Evolutionary conservation across 164 flowering plant species (phyloP), one percentile per base, ranked within the genome.

Genomic region (Brasenia schreberi): DNA sequence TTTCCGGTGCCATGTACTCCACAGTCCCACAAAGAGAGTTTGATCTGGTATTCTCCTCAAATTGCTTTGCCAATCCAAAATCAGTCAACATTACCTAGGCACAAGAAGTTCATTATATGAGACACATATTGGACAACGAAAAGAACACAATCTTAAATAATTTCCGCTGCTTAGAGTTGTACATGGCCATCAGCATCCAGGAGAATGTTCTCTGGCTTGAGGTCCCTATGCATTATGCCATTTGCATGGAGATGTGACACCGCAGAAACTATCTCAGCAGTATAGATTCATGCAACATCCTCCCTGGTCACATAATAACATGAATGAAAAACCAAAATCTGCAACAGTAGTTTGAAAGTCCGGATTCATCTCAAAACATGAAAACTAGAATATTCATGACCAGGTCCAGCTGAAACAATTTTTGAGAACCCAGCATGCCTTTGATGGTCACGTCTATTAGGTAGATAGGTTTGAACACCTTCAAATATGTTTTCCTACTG

Each of bases 1-100:
- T 90, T 82, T 93, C 98, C 61, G 97, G 97, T 44, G 98, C 56
- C 98, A 93, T 93, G 70, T 93, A 93, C 65, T 90, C 97, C 12
- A 84, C 68, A 7, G 98, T 93, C 43, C 98, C 98, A 76, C 92
- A 86, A 86, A 93, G 68, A 0, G 97, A 93, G 77, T 90, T 90
- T 65, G 94, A 84, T 72, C 92, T 82, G 23, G 85, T 80, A 67
- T 77, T 87, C 71, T 80, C 95, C 4, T 84, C 90, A 61, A 90
- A 82, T 81, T 89, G 73, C 71, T 93, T 93, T 65, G 98, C 96
- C 63, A 90, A 77, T 16, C 98, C 98, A 81, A 93, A 93, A 73
- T 90, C 98, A 67, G 98, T 93, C 74, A 93, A 73, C 87, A 86
- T 81, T 4, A 76, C 95, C 98, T 92, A 62, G 19, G 4, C 4